Percentiles rank a stretch among this genome's conserved stretches.
phyloP scores from a whole-genome alignment of 140 eudicot genomes.

The Bidens hawaiensis region DNA sequence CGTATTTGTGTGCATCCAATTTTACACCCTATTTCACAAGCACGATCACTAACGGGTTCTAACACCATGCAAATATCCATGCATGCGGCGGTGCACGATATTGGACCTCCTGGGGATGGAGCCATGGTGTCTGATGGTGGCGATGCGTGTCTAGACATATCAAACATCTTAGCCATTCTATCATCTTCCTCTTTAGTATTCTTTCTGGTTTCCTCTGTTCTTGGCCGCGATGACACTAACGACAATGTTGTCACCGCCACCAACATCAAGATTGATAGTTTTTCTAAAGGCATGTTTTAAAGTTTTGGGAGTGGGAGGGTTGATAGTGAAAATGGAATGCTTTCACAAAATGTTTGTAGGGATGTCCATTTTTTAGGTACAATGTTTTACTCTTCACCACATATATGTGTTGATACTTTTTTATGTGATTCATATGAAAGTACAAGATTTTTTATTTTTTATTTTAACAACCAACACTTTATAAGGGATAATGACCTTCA shows the following conservation, averaged over 20 bases:
- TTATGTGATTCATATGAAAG: no score
- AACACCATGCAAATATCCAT: conserved; percentile 29
- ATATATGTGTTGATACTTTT: conserved; percentile 5
- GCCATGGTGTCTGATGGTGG: conserved; percentile 13
- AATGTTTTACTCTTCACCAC: not conserved
- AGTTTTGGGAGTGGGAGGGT: conserved; percentile 3
- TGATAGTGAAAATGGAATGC: conserved; percentile 15
- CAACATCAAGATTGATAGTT: conserved; percentile 26
- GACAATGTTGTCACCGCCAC: conserved; percentile 15
- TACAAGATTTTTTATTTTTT: no score
- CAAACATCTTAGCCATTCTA: conserved; percentile 16
- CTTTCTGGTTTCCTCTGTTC: not conserved
- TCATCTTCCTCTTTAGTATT: conserved; percentile 11
- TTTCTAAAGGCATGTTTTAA: conserved; percentile 30
- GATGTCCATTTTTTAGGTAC: conserved; percentile 21
- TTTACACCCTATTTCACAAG: conserved; percentile 21
- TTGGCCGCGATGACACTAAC: conserved; percentile 7
- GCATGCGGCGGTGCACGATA: conserved; percentile 21
- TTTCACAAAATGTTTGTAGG: not conserved
- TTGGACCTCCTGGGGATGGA: conserved; percentile 5
- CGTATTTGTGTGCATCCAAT: conserved; percentile 29
- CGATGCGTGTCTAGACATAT: not conserved
- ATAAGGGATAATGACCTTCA: no score
- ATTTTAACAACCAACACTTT: no score
- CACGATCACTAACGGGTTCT: conserved; percentile 10